phyloP scores from a whole-genome alignment of 1,284 basidiomycete species.

The Schizophyllum amplum region DNA sequence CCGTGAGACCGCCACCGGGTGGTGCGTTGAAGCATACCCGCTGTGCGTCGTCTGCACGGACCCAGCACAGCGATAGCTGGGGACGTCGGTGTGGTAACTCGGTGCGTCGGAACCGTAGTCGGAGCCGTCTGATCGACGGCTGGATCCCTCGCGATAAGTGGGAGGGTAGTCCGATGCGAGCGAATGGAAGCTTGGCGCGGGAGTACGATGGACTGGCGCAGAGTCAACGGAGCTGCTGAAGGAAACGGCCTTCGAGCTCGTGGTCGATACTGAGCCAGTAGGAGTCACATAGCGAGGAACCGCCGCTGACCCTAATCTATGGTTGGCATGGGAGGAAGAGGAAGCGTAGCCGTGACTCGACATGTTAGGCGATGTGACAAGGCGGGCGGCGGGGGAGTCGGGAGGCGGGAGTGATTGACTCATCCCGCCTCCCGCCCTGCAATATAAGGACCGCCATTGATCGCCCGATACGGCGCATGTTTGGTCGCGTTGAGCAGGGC shows the following conservation, averaged over 20 bases:
- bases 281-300: background rate
- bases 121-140: too few species aligned
- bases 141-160: background rate
- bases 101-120: too few species aligned
- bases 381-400: background rate
- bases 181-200: background rate
- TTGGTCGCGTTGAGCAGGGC: background rate
- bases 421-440: background rate
- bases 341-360: background rate
- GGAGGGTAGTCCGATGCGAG: background rate
- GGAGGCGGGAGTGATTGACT: background rate
- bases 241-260: background rate
- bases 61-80: background rate
- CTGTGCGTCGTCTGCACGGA: too few species aligned
- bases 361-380: background rate
- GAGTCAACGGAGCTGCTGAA: background rate
- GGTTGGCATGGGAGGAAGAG: background rate
- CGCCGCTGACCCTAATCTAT: background rate
- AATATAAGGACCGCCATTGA: background rate
- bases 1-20: too few species aligned
- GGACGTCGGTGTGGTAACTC: background rate
- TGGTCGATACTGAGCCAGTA: background rate
- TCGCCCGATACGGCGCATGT: background rate
- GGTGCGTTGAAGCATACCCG: too few species aligned
- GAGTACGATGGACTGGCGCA: background rate